phyloP scores from a whole-genome alignment of 1,284 basidiomycete genomes.

The Ganoderma sp. region DNA sequence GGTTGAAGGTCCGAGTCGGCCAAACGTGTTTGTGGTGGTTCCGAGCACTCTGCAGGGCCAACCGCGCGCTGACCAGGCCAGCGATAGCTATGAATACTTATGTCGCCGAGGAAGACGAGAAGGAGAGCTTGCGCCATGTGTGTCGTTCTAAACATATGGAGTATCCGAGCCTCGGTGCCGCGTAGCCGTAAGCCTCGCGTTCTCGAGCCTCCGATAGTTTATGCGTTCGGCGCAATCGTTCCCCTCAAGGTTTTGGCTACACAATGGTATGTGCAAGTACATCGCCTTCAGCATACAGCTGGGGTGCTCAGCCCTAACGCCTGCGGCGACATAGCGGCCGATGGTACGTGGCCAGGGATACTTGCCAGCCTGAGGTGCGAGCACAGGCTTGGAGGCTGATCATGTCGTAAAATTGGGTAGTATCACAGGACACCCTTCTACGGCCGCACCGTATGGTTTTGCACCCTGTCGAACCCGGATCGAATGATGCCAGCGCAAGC shows the following conservation, averaged over 20 bases:
- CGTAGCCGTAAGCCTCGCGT: conserved; percentile 22
- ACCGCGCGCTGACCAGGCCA: neutral
- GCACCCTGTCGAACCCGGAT: neutral
- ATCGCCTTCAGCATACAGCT: neutral
- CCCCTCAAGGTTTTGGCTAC: neutral
- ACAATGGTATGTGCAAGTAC: neutral
- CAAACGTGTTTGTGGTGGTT: neutral
- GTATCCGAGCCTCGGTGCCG: conserved; percentile 24
- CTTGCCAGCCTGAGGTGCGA: too few species aligned
- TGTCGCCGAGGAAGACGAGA: conserved; percentile 17
- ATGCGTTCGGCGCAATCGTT: neutral
- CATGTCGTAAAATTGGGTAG: too few species aligned
- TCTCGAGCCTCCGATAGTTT: neutral
- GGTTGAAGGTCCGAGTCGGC: neutral
- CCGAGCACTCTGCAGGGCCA: conserved; percentile 8
- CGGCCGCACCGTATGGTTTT: neutral
- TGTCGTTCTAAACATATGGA: conserved; percentile 7
- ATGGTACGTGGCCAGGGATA: too few species aligned
- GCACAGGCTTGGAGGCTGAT: too few species aligned
- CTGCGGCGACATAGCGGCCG: neutral
- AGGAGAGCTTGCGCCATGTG: conserved; percentile 12
- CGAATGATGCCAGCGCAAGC: neutral
- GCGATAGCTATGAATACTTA: conserved; percentile 2
- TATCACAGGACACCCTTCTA: neutral
- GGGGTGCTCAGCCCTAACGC: neutral